Evolutionary conservation across 1,139 yeast genomes (phyloP), one percentile per base, ranked within the genome.

Genomic region (Petasospora fabianii): DNA sequence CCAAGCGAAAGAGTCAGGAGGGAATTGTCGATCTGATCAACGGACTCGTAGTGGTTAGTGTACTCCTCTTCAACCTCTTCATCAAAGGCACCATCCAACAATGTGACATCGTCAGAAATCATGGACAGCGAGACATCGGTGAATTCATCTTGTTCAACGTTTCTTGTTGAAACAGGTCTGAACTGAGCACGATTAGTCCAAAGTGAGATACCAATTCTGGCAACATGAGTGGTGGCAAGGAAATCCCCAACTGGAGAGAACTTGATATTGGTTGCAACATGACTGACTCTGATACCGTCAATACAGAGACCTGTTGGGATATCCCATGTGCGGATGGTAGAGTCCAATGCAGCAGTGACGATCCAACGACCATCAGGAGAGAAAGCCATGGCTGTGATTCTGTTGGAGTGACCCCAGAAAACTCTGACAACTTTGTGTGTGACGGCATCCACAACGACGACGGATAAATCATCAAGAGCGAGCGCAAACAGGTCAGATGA

Each of bases 301-400:
- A 94, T 88, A 62, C 97, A 90, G 1, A 92, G 88, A 36, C 98
- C 98, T 3, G 97, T 84, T 24, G 98, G 97, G 45, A 94, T 73
- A 60, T 94, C 98, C 98, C 98, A 94, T 0, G 97, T 88, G 56
- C 98, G 75, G 39, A 94, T 71, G 0, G 98, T 90, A 2, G 87
- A 73, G 60, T 94, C 99, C 45, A 90, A 69, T 1, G 88, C 75
- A 0, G 87, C 80, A 18, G 95, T 80, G 11, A 94, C 82, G 31
- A 94, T 68, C 97, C 97, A 94, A 61, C 97, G 77, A 28, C 97
- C 97, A 60, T 90, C 95, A 4, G 96, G 95, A 7, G 95, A 82
- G 56, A 92, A 92, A 58, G 87, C 97, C 61, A 92, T 64, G 1
- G 87, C 75, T 0, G 97, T 88, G 48, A 94, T 82, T 56, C 97